A percentile compares a stretch with the other conserved stretches of the same genome.
Evolutionary conservation across 2,329 filamentous ascomycete species (phyloP).

Genomic region (Aspergillus ibericus): DNA sequence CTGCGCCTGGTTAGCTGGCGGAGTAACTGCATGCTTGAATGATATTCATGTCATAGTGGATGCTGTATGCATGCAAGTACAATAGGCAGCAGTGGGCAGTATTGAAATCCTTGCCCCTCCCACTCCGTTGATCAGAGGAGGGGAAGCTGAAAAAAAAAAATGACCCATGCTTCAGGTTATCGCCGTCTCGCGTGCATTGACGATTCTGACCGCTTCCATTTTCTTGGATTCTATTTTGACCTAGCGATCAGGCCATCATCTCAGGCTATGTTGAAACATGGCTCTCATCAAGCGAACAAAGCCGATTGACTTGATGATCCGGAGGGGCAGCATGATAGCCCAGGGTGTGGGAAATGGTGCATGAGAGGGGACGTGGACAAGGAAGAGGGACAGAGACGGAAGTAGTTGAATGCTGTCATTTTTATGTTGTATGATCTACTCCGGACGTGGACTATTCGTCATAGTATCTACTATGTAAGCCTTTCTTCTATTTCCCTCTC

Average conservation of each 20-base stretch:
- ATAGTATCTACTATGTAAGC: too few species aligned
- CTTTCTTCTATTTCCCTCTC: too few species aligned
- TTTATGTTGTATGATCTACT: not conserved
- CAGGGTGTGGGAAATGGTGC: not conserved
- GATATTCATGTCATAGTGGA: not conserved
- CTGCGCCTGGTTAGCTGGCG: not conserved
- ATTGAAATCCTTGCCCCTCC: slow-evolving; percentile 1
- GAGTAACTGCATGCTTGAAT: not conserved
- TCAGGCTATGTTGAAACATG: slow-evolving; percentile 11
- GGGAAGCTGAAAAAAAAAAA: not conserved
- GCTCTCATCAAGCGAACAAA: slow-evolving; percentile 12
- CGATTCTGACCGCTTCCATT: slow-evolving; percentile 11
- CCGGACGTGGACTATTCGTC: not conserved
- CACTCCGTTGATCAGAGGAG: slow-evolving; percentile 7
- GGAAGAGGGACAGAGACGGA: too few species aligned
- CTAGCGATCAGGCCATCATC: slow-evolving; percentile 7
- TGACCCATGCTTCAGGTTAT: slow-evolving; percentile 12
- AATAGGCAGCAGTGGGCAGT: not conserved
- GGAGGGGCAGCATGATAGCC: slow-evolving; percentile 5
- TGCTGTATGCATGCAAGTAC: slow-evolving; percentile 3
- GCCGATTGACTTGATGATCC: slow-evolving; percentile 26
- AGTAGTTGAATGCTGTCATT: not conserved
- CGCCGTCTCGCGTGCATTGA: slow-evolving; percentile 16
- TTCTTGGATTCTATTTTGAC: not conserved
- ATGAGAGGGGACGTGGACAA: not conserved